These are phyloP conservation scores for Saxophila tyrrhenica DNA, from an alignment of 495 filamentous ascomycete species.

Conservation along the genomic window DNA sequence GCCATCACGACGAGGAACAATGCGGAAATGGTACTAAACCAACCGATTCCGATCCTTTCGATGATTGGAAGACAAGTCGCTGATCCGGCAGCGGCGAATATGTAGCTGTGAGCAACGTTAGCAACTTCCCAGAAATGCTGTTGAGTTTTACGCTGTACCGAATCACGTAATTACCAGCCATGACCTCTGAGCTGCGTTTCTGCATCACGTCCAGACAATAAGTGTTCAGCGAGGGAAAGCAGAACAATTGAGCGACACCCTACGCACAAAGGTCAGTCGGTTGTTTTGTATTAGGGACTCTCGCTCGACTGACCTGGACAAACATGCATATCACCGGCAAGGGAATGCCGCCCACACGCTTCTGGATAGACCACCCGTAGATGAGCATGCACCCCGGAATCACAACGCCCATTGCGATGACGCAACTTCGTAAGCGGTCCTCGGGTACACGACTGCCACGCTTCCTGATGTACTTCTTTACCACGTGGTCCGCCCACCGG, in stretches of 20 bases:
- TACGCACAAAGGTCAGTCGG: no score
- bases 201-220: constrained; percentile 71
- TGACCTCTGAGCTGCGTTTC: constrained; percentile 50
- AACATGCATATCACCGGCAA: constrained; percentile 61
- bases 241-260: constrained; percentile 63
- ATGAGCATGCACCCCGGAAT: constrained; percentile 56
- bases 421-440: constrained; percentile 52
- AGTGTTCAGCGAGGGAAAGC: constrained; percentile 61
- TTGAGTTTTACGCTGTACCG: no score
- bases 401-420: constrained; percentile 47
- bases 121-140: no score
- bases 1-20: constrained; percentile 42
- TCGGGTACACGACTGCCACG: constrained; percentile 45
- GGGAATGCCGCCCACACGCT: constrained; percentile 52
- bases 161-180: constrained; percentile 63
- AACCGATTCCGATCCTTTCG: constrained; percentile 56
- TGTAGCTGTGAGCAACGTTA: no score
- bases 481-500: constrained; percentile 55
- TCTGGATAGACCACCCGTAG: constrained; percentile 64
- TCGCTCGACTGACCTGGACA: no score
- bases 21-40: constrained; percentile 34
- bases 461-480: constrained; percentile 47
- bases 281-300: no score
- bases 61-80: constrained; percentile 57
- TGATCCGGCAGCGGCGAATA: constrained; percentile 54